These are phyloP conservation scores for Neophaeococcomyces aloes DNA, from an alignment of 2,329 filamentous ascomycete genomes.

Conservation along the genomic window DNA sequence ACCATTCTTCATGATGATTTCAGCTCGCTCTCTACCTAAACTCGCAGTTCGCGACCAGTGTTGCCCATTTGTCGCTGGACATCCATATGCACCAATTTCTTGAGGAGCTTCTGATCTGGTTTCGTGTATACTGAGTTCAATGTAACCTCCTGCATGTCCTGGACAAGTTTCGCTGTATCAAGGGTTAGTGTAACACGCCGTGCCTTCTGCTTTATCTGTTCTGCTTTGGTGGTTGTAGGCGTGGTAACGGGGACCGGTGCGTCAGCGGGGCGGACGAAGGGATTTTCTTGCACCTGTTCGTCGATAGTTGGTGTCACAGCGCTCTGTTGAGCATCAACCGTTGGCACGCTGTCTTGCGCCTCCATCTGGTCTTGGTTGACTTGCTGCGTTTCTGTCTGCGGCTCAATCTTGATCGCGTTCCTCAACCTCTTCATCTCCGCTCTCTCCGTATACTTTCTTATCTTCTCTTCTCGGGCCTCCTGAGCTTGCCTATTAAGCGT, in stretches of 20 bases:
- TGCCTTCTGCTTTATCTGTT: too few relatives aligned
- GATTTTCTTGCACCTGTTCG: too few relatives aligned
- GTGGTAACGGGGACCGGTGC: too few relatives aligned
- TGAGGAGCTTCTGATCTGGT: not conserved
- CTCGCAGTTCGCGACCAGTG: not conserved
- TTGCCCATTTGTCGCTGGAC: not conserved
- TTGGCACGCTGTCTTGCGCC: too few relatives aligned
- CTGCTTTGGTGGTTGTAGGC: too few relatives aligned
- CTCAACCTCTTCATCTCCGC: too few relatives aligned
- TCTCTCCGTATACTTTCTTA: not conserved
- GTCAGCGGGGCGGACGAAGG: too few relatives aligned
- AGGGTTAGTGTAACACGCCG: too few relatives aligned
- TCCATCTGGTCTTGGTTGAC: not conserved
- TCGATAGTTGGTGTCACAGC: too few relatives aligned
- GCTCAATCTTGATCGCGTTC: too few relatives aligned
- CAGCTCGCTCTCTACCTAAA: not conserved
- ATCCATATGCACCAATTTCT: not conserved
- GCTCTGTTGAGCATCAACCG: too few relatives aligned
- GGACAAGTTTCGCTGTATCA: not conserved
- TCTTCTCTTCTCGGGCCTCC: conserved; percentile 8
- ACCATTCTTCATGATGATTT: too few relatives aligned
- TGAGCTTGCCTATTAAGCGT: conserved; percentile 6
- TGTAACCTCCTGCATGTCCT: not conserved
- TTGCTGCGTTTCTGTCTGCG: not conserved
- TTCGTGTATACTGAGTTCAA: not conserved